Evolutionary conservation across 164 flowering plant species (phyloP), one percentile per base, ranked within the genome.

Genomic region (Echeveria elegans): DNA sequence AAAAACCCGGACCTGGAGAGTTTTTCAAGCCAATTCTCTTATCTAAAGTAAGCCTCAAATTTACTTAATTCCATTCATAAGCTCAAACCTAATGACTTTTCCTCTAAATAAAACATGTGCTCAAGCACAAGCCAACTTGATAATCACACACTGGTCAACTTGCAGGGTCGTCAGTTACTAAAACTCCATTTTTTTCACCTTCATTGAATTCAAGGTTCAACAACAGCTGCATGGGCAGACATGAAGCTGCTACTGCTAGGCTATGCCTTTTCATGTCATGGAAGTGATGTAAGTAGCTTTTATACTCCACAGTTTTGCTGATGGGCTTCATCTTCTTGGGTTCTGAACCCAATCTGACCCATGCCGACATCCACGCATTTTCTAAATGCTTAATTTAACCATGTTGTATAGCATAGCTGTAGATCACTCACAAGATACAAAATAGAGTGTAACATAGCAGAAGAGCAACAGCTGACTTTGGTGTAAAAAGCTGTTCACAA

Each of bases 211-310:
- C 56, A 50, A 21, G 26, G 21, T 50, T 50, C 56, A 50, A 21
- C 56, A 50, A 21, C 56, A 50, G 56, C 26, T 50, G 56, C 26
- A 23, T n/a, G 28, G 32, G 34, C 61, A 56, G 61, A 56, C 61
- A 56, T 56, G 61, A 29, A 56, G 61, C 32, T 56, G 61, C 61
- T 28, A 28, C n/a, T 28, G 11, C 61, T 56, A 56, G 26, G 61
- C 32, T 56, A 56, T 56, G 61, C 32, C 61, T 14, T 56, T 26
- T 56, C 61, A 56, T 28, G 61, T 28, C 61, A 56, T 56, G 61
- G 61, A 26, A 16, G 32, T 56, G 24, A 8, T 43, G 47, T 38
- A n/a, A 8, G 41, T 53, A 23, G 59, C 59, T 23, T 48, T 4
- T 2, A 23, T 30, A 56, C 26, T 50, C 1, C 56, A 50, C 56